Conservation (phyloP, 1,139 yeast species). For the Geotrichum carabidarum region DNA sequence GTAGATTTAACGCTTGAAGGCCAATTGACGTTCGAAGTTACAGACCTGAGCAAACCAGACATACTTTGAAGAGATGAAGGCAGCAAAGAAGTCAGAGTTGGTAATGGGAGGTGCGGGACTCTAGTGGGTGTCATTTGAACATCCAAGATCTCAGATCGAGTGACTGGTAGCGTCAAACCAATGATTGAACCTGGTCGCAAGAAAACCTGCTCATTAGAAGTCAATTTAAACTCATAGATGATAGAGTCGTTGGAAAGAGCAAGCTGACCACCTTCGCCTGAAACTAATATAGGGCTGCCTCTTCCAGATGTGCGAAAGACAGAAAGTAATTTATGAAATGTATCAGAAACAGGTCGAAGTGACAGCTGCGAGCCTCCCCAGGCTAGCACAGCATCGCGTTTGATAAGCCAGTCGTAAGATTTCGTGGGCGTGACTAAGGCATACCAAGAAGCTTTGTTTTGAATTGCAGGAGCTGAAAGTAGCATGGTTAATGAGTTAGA, state of each 20-base stretch:
- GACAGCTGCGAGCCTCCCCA: slow-evolving; percentile 8
- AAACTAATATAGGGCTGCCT: slow-evolving; percentile 2
- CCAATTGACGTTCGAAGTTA: too few species aligned
- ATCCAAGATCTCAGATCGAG: background rate
- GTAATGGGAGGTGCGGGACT: background rate
- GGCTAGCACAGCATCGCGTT: slow-evolving; percentile 7
- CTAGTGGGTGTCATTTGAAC: background rate
- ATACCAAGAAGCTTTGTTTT: background rate
- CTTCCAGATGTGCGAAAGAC: background rate
- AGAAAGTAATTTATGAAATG: background rate
- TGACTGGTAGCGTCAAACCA: slow-evolving; percentile 10
- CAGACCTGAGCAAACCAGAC: background rate
- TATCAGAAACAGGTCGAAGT: background rate
- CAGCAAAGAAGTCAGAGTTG: background rate
- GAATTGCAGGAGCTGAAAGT: background rate
- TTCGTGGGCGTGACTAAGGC: slow-evolving; percentile 8
- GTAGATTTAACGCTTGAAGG: background rate
- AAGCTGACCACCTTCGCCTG: slow-evolving; percentile 8
- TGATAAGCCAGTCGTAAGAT: slow-evolving; percentile 7
- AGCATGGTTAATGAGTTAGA: slow-evolving; percentile 1
- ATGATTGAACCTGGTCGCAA: slow-evolving; percentile 7
- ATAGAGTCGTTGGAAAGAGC: background rate
- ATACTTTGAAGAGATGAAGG: background rate
- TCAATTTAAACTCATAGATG: slow-evolving; percentile 10
- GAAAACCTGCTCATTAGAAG: slow-evolving; percentile 3